phyloP scores from a whole-genome alignment of 1,284 basidiomycete species.

The Ustilago loliicola region DNA sequence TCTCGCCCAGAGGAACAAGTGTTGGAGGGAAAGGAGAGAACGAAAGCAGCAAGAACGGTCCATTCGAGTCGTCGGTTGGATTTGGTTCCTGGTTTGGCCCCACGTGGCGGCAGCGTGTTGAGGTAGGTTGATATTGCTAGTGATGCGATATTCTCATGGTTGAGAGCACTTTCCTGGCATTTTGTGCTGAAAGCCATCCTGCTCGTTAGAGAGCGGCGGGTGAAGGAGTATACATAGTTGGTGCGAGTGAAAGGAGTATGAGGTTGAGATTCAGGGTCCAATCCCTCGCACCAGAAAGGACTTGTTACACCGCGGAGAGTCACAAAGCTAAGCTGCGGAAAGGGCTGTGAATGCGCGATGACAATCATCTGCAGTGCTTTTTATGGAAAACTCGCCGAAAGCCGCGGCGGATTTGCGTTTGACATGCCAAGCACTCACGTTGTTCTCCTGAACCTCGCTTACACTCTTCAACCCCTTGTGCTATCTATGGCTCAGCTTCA shows the following conservation, averaged over 20 bases:
- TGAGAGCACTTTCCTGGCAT: not conserved
- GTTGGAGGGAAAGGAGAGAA: conserved; percentile 24
- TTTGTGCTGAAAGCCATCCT: not conserved
- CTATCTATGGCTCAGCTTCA: not conserved
- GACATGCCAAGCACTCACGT: conserved; percentile 5
- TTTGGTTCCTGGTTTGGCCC: conserved; percentile 49
- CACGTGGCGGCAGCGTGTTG: conserved; percentile 27
- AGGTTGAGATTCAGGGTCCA: conserved; percentile 20
- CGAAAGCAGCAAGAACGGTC: conserved; percentile 56
- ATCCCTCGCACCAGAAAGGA: not conserved
- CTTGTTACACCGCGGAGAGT: not conserved
- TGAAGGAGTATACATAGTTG: not conserved
- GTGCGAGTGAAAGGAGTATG: not conserved
- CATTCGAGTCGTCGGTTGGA: conserved; percentile 51
- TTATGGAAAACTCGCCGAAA: conserved; percentile 5
- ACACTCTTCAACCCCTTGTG: not conserved
- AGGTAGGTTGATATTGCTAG: conserved; percentile 30
- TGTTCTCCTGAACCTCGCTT: not conserved
- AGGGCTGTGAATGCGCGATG: conserved; percentile 2
- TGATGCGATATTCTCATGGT: conserved; percentile 36
- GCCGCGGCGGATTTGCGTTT: not conserved
- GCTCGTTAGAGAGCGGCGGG: not conserved
- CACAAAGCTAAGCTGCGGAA: not conserved
- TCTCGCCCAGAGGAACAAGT: not conserved
- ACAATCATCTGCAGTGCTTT: not conserved